A percentile compares a stretch with the other conserved stretches of the same genome.
phyloP scores from a whole-genome alignment of 2,329 filamentous ascomycete species.

The Colletotrichum echinochloae region DNA sequence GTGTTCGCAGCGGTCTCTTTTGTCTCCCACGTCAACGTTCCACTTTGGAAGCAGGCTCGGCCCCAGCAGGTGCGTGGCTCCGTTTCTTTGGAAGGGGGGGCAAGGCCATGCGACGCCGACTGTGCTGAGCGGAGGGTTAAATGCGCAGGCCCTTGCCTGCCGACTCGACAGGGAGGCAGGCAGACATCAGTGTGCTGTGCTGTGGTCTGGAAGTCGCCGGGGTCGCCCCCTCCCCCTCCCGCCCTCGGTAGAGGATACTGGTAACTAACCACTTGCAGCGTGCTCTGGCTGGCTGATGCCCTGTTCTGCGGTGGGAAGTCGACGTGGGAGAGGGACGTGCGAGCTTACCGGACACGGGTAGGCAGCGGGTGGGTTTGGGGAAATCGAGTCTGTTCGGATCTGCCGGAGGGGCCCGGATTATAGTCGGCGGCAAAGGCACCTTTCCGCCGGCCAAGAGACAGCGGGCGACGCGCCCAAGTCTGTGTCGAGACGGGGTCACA shows the following conservation, averaged over 20 bases:
- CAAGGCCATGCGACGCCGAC: constrained; percentile 14
- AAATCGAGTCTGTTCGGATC: constrained; percentile 28
- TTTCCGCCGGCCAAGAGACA: constrained; percentile 17
- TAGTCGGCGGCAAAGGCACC: constrained; percentile 27
- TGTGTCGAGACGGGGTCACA: constrained; percentile 31
- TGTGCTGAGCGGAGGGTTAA: constrained; percentile 10
- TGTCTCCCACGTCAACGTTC: constrained; percentile 18
- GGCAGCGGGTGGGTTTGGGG: constrained; percentile 20
- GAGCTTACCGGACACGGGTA: constrained; percentile 27
- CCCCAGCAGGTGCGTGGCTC: constrained; percentile 19
- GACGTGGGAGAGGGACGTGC: background rate
- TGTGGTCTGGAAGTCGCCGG: background rate
- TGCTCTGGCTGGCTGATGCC: constrained; percentile 5
- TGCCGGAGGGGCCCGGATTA: constrained; percentile 19
- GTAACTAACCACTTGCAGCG: constrained; percentile 1
- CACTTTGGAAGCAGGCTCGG: constrained; percentile 26
- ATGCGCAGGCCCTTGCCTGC: constrained; percentile 14
- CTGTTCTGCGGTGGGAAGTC: background rate
- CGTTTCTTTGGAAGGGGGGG: constrained; percentile 26
- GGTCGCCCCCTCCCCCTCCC: too few species aligned
- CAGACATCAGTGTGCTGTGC: background rate
- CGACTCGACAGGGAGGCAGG: background rate
- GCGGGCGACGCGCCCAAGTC: constrained; percentile 18
- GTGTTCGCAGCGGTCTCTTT: constrained; percentile 2
- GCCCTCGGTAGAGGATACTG: too few species aligned